phyloP scores from a whole-genome alignment of 1,284 basidiomycete species.

The Blastosporella zonata region DNA sequence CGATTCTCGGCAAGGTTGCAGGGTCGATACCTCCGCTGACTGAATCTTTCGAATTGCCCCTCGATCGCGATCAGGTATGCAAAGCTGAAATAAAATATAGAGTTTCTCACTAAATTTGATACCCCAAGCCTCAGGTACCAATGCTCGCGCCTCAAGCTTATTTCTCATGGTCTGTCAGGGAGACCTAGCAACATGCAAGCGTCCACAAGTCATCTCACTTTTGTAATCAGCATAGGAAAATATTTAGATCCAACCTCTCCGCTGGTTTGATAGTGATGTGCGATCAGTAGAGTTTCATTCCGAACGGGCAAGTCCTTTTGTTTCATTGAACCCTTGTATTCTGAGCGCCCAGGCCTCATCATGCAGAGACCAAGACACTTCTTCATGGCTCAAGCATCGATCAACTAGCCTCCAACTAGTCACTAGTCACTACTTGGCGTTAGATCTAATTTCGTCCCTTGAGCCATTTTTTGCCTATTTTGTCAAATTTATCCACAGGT shows the following conservation, averaged over 20 bases:
- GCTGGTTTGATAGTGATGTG: slow-evolving; percentile 9
- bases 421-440: neutral
- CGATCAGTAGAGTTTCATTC: neutral
- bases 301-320: neutral
- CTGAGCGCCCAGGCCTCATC: neutral
- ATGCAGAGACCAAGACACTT: neutral
- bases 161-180: slow-evolving; percentile 4
- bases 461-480: neutral
- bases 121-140: slow-evolving; percentile 7
- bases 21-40: slow-evolving; percentile 27
- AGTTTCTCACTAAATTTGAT: slow-evolving; percentile 20
- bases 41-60: slow-evolving; percentile 27
- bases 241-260: neutral
- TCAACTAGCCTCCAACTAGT: neutral
- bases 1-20: slow-evolving; percentile 12
- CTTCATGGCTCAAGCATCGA: neutral
- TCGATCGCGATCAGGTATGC: slow-evolving; percentile 22
- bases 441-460: neutral
- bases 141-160: slow-evolving; percentile 11
- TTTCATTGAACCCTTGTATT: slow-evolving; percentile 14
- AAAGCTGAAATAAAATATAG: slow-evolving; percentile 18
- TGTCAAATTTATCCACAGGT: slow-evolving; percentile 3
- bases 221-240: neutral
- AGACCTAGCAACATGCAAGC: slow-evolving; percentile 9
- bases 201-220: slow-evolving; percentile 13